phyloP scores from a whole-genome alignment of 257 asterid species.

The Petunia secreta region DNA sequence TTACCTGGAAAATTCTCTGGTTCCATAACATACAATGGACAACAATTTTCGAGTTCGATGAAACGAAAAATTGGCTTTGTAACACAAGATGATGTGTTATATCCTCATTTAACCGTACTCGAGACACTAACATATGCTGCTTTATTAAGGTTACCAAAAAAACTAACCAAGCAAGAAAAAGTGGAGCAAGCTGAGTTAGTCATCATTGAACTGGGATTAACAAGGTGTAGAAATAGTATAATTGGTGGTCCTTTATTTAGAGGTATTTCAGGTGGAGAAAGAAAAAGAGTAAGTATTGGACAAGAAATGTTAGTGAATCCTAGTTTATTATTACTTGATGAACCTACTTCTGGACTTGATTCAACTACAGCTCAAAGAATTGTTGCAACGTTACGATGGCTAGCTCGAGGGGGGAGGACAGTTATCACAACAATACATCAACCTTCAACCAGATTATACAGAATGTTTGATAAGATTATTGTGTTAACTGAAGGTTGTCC shows the following conservation, averaged over 20 bases:
- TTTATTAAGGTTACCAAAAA: constrained; percentile 55
- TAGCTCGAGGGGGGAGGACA: constrained; percentile 70
- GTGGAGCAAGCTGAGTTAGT: constrained; percentile 61
- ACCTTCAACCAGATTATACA: constrained; percentile 73
- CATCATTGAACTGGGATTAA: constrained; percentile 61
- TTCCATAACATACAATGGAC: constrained; percentile 59
- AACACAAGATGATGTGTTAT: constrained; percentile 71
- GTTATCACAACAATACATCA: constrained; percentile 77
- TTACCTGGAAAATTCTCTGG: constrained; percentile 65
- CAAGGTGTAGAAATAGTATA: constrained; percentile 55
- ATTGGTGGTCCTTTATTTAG: constrained; percentile 64
- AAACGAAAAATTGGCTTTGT: constrained; percentile 70
- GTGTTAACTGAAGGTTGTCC: constrained; percentile 72
- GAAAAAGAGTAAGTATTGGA: constrained; percentile 78
- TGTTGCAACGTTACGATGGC: constrained; percentile 52
- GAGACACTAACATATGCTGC: constrained; percentile 79
- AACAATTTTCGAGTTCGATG: constrained; percentile 49
- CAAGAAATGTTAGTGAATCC: constrained; percentile 86
- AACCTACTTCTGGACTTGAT: constrained; percentile 88
- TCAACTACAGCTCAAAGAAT: constrained; percentile 81
- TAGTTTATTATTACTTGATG: constrained; percentile 67
- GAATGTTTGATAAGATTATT: constrained; percentile 71
- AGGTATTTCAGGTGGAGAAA: constrained; percentile 83
- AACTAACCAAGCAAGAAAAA: constrained; percentile 48
- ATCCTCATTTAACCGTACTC: constrained; percentile 74